Percentiles rank a stretch among this genome's conserved stretches.
phyloP scores from a whole-genome alignment of 495 filamentous ascomycete genomes.

The Tuber borchii region DNA sequence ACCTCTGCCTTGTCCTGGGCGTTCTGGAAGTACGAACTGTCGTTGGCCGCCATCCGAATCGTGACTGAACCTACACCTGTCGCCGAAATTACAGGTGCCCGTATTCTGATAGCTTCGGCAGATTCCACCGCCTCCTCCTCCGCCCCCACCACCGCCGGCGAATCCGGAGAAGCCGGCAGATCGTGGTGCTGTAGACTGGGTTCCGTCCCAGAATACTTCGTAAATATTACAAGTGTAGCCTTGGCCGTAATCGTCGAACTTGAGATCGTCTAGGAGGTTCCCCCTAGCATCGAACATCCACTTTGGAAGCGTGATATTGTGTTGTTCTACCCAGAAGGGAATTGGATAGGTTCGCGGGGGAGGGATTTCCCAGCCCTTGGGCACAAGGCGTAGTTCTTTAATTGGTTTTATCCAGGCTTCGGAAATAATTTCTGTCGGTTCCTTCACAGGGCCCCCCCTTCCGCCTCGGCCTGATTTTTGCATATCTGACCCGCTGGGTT shows the following conservation, averaged over 20 bases:
- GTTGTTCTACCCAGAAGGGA: constrained; percentile 27
- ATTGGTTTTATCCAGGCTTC: constrained; percentile 12
- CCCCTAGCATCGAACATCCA: constrained; percentile 36
- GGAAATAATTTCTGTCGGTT: background rate
- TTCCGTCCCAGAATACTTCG: constrained; percentile 29
- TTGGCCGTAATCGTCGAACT: constrained; percentile 20
- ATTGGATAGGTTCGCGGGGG: constrained; percentile 15
- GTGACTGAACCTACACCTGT: constrained; percentile 20
- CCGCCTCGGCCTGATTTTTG: constrained; percentile 2
- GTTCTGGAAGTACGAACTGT: background rate
- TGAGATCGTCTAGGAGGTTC: constrained; percentile 27
- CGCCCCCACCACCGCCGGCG: constrained; percentile 9
- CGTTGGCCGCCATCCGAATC: background rate
- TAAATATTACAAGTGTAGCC: constrained; percentile 16
- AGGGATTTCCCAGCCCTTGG: constrained; percentile 10
- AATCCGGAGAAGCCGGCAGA: constrained; percentile 2
- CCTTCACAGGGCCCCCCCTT: background rate
- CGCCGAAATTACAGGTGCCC: constrained; percentile 23
- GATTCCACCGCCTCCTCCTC: constrained; percentile 10
- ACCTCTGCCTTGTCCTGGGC: constrained; percentile 11
- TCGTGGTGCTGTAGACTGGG: constrained; percentile 1
- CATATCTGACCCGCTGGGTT: background rate
- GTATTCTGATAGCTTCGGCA: constrained; percentile 19
- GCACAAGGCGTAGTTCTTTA: background rate
- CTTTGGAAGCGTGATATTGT: constrained; percentile 5